Base-by-base conservation (phyloP, 2,329 filamentous ascomycete species). In the Chaetoscypha palmicola region DNA sequence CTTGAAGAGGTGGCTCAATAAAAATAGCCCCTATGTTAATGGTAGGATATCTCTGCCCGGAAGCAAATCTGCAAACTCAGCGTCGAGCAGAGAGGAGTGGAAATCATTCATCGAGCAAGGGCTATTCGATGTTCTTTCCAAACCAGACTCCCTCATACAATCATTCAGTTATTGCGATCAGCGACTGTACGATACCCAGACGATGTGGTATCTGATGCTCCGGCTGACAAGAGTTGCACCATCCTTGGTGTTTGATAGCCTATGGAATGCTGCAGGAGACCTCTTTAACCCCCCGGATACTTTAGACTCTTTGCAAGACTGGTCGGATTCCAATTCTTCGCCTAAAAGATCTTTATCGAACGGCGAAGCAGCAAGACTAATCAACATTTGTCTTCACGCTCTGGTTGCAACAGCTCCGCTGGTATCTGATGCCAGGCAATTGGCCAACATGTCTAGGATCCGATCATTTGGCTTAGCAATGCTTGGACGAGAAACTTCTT, bases 31-130 rank as follows among this genome's bases (percentile, higher is more conserved):
- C n/a, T 20, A 33, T 32, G 20, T 34, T 22, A 17, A 44, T 21
- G 24, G 36, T 20, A 41, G 45, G 35, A 34, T n/a, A n/a, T n/a
- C n/a, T n/a, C 24, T 22, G 4, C 28, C 28, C 28, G 12, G 12
- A 11, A 31, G 9, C 28, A 17, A 22, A 5, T 45, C 41, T 41
- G n/a, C n/a, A n/a, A n/a, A n/a, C n/a, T 24, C 50, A 21, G 40
- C 41, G 7, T 38, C 30, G 11, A 24, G 23, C 4, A 54, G 47
- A 26, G 41, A 49, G 8, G 50, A 76, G 46, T 83, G 79, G 76
- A 75, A 71, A 49, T 57, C 68, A 1, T 84, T 84, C 53, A 70
- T 76, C 23, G 74, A 81, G 50, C 81, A 84, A 55, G 77, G 74
- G 38, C 64, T 84, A 5, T 84, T 83, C 58, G 74, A 74, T 52